phyloP scores from a whole-genome alignment of 2,329 filamentous ascomycete genomes.

The Endoconidiophora laricicola region DNA sequence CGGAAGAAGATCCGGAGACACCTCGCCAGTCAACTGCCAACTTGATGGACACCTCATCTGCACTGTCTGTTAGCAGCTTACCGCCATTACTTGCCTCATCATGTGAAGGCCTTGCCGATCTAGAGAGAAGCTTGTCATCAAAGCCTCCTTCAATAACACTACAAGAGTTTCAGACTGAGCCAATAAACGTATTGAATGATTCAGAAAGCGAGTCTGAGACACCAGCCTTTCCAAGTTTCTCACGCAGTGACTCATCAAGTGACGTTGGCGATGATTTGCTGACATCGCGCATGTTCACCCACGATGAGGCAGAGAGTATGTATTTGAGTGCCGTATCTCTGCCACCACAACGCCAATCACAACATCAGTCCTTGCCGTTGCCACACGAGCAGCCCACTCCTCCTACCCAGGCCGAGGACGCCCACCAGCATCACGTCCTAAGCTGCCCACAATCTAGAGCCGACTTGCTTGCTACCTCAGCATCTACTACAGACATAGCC shows the following conservation, averaged over 20 bases:
- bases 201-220: background rate
- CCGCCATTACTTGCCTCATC: conserved; percentile 2
- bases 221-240: background rate
- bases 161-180: conserved; percentile 2
- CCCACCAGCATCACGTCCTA: background rate
- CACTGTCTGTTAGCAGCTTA: conserved; percentile 2
- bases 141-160: background rate
- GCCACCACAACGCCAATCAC: conserved; percentile 17
- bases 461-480: too few relatives aligned
- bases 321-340: conserved; percentile 61
- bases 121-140: too few relatives aligned
- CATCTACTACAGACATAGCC: too few relatives aligned
- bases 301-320: conserved; percentile 72
- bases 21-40: conserved; percentile 8
- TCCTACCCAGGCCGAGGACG: background rate
- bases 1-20: conserved; percentile 8
- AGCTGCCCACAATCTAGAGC: background rate
- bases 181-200: conserved; percentile 4
- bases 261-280: conserved; percentile 33
- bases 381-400: background rate
- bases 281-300: conserved; percentile 55
- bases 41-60: background rate
- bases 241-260: conserved; percentile 10
- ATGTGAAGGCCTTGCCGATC: background rate
- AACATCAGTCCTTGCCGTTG: background rate